Conservation (phyloP, 345 rosid genomes). For the Camelina hispida region DNA sequence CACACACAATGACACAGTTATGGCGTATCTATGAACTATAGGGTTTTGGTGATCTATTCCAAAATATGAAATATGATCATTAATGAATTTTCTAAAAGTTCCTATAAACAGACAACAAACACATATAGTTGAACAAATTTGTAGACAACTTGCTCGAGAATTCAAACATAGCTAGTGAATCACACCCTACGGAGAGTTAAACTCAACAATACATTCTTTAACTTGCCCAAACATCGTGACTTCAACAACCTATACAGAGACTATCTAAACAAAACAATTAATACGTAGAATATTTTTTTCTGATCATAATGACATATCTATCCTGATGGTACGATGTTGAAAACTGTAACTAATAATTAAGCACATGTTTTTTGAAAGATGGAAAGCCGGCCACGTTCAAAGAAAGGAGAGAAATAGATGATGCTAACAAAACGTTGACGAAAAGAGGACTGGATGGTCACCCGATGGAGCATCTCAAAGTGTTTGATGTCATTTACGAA, state of each 20-base stretch:
- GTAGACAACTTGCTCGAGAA: no score
- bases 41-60: no score
- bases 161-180: no score
- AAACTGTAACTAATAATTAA: neutral
- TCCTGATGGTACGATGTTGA: neutral
- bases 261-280: no score
- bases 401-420: slow-evolving; percentile 35
- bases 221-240: no score
- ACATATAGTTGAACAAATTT: neutral
- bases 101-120: neutral
- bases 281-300: no score
- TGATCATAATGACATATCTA: neutral
- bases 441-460: slow-evolving; percentile 37
- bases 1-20: neutral
- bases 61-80: no score
- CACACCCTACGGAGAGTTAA: no score
- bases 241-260: no score
- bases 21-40: no score
- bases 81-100: neutral
- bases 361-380: slow-evolving; percentile 20
- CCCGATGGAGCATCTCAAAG: slow-evolving; percentile 38
- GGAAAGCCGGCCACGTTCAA: slow-evolving; percentile 34
- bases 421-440: slow-evolving; percentile 32
- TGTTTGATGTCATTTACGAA: slow-evolving; percentile 22
- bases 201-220: no score